phyloP scores from a whole-genome alignment of 2,329 filamentous ascomycete species.

The Zymoseptoria brevis region DNA sequence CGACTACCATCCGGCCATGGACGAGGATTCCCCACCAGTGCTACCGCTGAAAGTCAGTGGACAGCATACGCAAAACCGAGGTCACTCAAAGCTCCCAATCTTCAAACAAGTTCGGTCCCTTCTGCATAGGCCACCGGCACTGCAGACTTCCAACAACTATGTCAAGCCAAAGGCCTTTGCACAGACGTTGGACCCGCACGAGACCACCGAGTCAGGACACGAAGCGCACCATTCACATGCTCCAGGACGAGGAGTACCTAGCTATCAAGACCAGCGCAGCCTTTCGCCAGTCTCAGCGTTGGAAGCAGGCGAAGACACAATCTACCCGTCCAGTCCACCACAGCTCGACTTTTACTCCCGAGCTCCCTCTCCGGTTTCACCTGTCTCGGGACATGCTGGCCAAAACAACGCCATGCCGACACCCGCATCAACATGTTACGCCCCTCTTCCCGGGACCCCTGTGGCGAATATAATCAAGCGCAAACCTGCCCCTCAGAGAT shows the following conservation, averaged over 20 bases:
- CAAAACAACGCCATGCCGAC: conserved; percentile 3
- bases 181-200: conserved; percentile 1
- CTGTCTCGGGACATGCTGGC: conserved; percentile 16
- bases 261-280: conserved; percentile 4
- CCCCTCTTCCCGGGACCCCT: background rate
- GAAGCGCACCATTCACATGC: conserved; percentile 5
- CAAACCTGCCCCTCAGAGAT: conserved; percentile 19
- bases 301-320: conserved; percentile 17
- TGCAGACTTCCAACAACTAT: conserved; percentile 8
- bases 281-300: conserved; percentile 17
- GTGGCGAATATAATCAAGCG: conserved; percentile 18
- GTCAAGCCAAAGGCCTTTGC: conserved; percentile 16
- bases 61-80: background rate
- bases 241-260: conserved; percentile 1
- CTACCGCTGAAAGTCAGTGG: background rate
- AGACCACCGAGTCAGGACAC: conserved; percentile 1
- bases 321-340: conserved; percentile 6
- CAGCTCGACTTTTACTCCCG: conserved; percentile 6
- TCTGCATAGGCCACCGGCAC: conserved; percentile 23
- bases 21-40: background rate
- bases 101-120: conserved; percentile 29
- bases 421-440: background rate
- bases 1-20: conserved; percentile 18
- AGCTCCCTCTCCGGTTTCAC: conserved; percentile 17
- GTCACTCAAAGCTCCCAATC: conserved; percentile 24